phyloP scores from a whole-genome alignment of 495 filamentous ascomycete genomes.

The Podospora conica region DNA sequence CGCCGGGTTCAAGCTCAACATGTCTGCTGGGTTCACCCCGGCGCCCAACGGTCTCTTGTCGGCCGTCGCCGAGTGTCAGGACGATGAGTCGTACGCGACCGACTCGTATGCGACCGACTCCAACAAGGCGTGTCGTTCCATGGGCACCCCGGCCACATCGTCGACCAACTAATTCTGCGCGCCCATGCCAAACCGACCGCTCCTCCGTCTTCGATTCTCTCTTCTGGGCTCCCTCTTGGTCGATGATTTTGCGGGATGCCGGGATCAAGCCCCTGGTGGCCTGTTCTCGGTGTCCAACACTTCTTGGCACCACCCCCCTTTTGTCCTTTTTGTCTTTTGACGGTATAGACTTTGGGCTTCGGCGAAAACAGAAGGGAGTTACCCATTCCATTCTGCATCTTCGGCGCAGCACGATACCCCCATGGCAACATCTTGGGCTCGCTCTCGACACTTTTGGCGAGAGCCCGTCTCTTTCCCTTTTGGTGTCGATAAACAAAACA shows the following conservation, averaged over 20 bases:
- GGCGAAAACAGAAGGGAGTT: not conserved
- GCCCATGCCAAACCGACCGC: not conserved
- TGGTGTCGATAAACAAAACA: not conserved
- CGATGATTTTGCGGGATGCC: not conserved
- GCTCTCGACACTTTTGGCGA: not conserved
- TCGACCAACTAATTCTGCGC: not conserved
- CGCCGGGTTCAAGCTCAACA: constrained; percentile 43
- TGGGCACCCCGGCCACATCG: constrained; percentile 3
- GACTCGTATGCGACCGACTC: constrained; percentile 1
- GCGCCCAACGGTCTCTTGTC: not conserved
- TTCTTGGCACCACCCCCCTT: not conserved
- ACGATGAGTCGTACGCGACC: constrained; percentile 3
- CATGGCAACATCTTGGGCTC: not conserved
- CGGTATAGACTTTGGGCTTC: not conserved
- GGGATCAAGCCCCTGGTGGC: not conserved
- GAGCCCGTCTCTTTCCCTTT: not conserved
- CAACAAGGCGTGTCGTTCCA: constrained; percentile 26
- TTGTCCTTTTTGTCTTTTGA: not conserved
- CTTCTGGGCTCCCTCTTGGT: not conserved
- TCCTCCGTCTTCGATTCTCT: constrained; percentile 12
- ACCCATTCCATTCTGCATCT: not conserved
- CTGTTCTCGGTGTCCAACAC: not conserved
- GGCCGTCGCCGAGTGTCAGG: not conserved
- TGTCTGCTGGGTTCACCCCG: constrained; percentile 2
- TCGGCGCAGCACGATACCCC: not conserved